phyloP scores from a whole-genome alignment of 768 basidiomycete genomes.

The Suillus clintonianus region DNA sequence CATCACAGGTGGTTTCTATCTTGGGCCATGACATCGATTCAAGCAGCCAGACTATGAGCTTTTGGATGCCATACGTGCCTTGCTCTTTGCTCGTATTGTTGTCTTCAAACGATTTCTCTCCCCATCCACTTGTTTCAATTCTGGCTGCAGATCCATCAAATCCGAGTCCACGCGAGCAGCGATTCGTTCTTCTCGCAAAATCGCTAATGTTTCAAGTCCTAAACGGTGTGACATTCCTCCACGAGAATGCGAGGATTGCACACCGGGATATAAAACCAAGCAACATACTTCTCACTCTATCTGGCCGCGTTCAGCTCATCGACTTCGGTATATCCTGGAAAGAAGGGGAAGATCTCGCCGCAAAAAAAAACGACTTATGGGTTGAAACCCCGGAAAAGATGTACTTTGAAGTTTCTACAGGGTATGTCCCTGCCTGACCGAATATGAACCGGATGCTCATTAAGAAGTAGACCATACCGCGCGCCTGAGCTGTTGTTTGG shows the following conservation, averaged over 20 bases:
- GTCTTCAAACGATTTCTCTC: constrained; percentile 35
- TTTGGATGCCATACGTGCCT: constrained; percentile 73
- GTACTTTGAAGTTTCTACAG: constrained; percentile 87
- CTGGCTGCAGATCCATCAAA: constrained; percentile 6
- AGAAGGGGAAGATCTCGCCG: constrained; percentile 24
- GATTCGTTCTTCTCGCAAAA: constrained; percentile 54
- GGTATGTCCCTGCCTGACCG: constrained; percentile 46
- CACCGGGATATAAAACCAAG: constrained; percentile 87
- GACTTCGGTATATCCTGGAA: constrained; percentile 81
- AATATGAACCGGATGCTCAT: constrained; percentile 6
- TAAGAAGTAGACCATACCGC: constrained; percentile 68
- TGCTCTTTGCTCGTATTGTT: constrained; percentile 49
- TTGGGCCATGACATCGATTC: constrained; percentile 45
- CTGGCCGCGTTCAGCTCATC: constrained; percentile 70
- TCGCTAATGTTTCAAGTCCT: constrained; percentile 72
- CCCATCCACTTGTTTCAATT: constrained; percentile 20
- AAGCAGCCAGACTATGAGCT: constrained; percentile 44
- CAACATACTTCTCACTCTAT: constrained; percentile 68
- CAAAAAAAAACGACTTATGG: constrained; percentile 55
- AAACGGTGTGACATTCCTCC: constrained; percentile 67
- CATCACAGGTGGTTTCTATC: constrained; percentile 53
- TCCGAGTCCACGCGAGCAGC: constrained; percentile 13
- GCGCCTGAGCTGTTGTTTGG: constrained; percentile 91
- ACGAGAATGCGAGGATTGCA: constrained; percentile 45
- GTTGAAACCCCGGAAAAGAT: constrained; percentile 58